Evolutionary conservation across 2,329 filamentous ascomycete species (phyloP).

Genomic region (Exophiala oligosperma): DNA sequence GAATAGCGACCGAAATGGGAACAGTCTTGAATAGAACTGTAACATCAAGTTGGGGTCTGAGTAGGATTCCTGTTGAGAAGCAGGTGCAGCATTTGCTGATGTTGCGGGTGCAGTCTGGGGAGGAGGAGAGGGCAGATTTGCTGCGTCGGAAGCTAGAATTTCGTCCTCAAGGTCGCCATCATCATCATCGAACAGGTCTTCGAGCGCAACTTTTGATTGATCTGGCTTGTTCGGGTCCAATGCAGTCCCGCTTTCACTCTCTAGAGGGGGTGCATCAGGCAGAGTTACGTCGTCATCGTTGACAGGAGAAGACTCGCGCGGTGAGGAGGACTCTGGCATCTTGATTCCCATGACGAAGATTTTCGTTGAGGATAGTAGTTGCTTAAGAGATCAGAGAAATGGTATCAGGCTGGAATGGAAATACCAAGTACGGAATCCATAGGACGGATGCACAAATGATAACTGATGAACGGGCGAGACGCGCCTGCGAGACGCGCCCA

Average conservation of each 20-base stretch:
- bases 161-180: constrained; percentile 54
- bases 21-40: constrained; percentile 92
- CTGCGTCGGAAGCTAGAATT: constrained; percentile 53
- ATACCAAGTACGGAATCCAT: too few relatives aligned
- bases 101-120: constrained; percentile 38
- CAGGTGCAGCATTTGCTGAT: constrained; percentile 41
- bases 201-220: constrained; percentile 45
- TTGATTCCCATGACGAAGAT: constrained; percentile 21
- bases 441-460: background rate
- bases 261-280: constrained; percentile 25
- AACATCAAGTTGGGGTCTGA: constrained; percentile 72
- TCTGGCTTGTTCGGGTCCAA: constrained; percentile 11
- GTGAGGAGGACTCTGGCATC: constrained; percentile 33
- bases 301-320: constrained; percentile 7
- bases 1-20: constrained; percentile 91
- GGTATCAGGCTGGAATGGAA: too few relatives aligned
- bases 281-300: constrained; percentile 24
- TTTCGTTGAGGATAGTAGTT: too few relatives aligned
- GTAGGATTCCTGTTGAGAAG: constrained; percentile 13
- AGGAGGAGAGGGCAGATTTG: constrained; percentile 38
- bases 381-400: too few relatives aligned
- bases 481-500: too few relatives aligned
- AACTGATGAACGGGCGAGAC: background rate
- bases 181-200: constrained; percentile 54
- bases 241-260: background rate